phyloP scores from a whole-genome alignment of 2,329 filamentous ascomycete genomes.

The Chrysosporium queenslandicum region DNA sequence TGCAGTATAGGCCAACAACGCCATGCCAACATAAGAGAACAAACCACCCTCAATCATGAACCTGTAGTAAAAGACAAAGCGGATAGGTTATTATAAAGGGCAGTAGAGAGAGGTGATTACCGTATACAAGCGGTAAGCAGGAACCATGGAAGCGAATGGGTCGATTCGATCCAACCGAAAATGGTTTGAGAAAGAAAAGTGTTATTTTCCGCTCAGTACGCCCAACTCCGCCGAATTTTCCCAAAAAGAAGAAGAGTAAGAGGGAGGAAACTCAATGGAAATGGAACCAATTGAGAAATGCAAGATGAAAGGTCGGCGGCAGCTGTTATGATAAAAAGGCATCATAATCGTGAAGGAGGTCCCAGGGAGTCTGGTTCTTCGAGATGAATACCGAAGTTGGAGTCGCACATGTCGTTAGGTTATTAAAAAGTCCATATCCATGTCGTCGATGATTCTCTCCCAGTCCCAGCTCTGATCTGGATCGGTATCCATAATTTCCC shows the following conservation, averaged over 20 bases:
- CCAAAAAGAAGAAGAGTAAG: no score
- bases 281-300: neutral
- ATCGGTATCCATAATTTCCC: conserved; percentile 50
- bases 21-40: neutral
- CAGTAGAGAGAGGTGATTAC: neutral
- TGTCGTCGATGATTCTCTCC: conserved; percentile 50
- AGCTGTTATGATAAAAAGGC: neutral
- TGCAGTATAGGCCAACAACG: neutral
- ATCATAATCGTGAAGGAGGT: neutral
- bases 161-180: neutral
- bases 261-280: neutral
- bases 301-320: neutral
- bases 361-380: neutral
- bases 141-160: neutral
- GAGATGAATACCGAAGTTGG: neutral
- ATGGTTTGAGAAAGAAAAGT: neutral
- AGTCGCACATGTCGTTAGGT: conserved; percentile 34
- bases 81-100: no score
- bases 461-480: conserved; percentile 53
- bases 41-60: neutral
- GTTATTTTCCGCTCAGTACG: neutral
- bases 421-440: conserved; percentile 53
- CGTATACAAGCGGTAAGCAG: neutral
- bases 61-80: no score
- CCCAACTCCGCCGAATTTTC: neutral